Base-by-base conservation (phyloP, 1,139 yeast genomes). In the Protomyces inouyei region DNA sequence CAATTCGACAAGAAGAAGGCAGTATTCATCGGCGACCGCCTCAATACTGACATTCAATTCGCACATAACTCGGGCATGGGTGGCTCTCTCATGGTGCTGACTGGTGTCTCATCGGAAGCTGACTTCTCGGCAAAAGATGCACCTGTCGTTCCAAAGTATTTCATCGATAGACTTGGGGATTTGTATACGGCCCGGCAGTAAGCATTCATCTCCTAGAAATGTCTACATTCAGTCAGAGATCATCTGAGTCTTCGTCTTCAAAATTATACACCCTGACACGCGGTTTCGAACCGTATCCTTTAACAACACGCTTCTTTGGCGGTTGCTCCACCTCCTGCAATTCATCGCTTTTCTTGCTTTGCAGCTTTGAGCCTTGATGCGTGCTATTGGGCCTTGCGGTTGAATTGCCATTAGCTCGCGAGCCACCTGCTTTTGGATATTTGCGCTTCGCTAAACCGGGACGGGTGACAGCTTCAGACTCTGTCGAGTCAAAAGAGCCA, bases 11-110 rank as follows among this genome's bases (percentile, higher is more conserved):
- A 89, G 51, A 72, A 78, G 14, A 80, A 83, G 66, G 87, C 96
- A 8, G 82, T 93, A 69, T 93, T 93, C 98, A 84, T 93, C 68
- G 99, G 99, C 36, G 99, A 93, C 75, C 82, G 98, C 68, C 80
- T 93, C 67, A 92, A 93, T 74, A 93, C 99, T 0, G 99, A 93
- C 72, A 93, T 93, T 85, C 83, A 82, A 72, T 93, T 93, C 75
- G 98, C 98, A 52, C 80, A 83, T 66, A 86, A 85, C 67, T 96
- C 97, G 59, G 95, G 95, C 0, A 80, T 95, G 59, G 84, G 81
- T 68, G 83, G 83, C 18, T 92, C 98, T 0, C 76, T 95, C 67
- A 79, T 93, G 72, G 98, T 93, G 3, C 81, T 93, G 65, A 87
- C 95, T 1, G 98, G 98, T 66, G 91, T 93, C 67, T 96, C 91